Percentiles rank a stretch among this genome's conserved stretches.
Evolutionary conservation across 1,139 yeast genomes (phyloP).

Genomic region (Wickerhamomyces sp.): DNA sequence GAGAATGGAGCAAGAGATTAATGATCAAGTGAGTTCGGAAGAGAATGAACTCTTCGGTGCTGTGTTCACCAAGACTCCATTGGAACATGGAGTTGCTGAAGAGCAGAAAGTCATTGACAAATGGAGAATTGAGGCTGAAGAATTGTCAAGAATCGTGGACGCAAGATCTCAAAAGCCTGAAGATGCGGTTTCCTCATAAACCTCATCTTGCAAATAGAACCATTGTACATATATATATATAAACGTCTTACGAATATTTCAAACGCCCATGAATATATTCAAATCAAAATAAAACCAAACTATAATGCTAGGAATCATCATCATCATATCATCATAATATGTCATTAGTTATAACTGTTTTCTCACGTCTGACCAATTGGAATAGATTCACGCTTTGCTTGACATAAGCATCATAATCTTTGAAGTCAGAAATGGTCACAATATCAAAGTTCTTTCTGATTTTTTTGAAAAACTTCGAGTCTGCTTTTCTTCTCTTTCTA

Average conservation of each 20-base stretch:
- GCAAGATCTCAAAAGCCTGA: slow-evolving; percentile 24
- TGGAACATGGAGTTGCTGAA: slow-evolving; percentile 62
- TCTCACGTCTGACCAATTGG: slow-evolving; percentile 26
- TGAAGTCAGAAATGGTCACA: slow-evolving; percentile 27
- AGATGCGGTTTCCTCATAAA: neutral
- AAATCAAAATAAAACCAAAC: neutral
- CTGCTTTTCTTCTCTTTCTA: slow-evolving; percentile 50
- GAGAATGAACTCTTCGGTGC: slow-evolving; percentile 87
- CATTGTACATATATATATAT: neutral
- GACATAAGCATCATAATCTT: slow-evolving; percentile 21
- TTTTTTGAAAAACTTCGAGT: slow-evolving; percentile 40
- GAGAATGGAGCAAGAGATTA: slow-evolving; percentile 81
- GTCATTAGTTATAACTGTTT: neutral
- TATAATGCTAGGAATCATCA: too few relatives aligned
- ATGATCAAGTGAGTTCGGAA: slow-evolving; percentile 70
- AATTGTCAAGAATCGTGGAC: slow-evolving; percentile 44
- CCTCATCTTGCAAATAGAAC: neutral
- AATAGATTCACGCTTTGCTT: slow-evolving; percentile 39
- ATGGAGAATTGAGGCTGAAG: slow-evolving; percentile 73
- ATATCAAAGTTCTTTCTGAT: slow-evolving; percentile 34
- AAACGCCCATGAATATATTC: neutral
- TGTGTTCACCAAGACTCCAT: slow-evolving; percentile 53
- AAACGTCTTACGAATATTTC: neutral
- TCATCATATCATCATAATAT: too few relatives aligned
- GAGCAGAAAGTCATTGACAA: slow-evolving; percentile 69